A percentile compares a stretch with the other conserved stretches of the same genome.
These are phyloP conservation scores for Mycosphaerella arachidis DNA, from an alignment of 2,329 filamentous ascomycete species.

Conservation along the genomic window DNA sequence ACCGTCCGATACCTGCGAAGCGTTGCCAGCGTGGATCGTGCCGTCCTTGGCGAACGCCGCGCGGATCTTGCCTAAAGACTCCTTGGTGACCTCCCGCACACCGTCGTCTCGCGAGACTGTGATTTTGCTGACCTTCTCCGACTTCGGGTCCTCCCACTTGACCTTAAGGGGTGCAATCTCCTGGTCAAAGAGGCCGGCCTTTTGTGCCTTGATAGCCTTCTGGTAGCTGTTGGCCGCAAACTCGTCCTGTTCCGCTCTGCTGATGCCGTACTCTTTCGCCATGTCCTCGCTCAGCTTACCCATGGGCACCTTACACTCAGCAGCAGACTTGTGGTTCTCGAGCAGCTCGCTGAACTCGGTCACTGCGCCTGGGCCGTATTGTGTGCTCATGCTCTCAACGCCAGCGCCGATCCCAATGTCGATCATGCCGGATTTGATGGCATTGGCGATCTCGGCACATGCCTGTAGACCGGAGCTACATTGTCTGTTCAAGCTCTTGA, in stretches of 20 bases:
- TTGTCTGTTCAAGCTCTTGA: constrained; percentile 86
- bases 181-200: constrained; percentile 82
- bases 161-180: constrained; percentile 86
- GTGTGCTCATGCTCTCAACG: constrained; percentile 90
- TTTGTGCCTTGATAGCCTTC: constrained; percentile 81
- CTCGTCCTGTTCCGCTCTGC: constrained; percentile 73
- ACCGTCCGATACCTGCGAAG: constrained; percentile 91
- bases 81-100: constrained; percentile 75
- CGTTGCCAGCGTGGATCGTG: constrained; percentile 92
- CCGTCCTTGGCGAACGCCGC: constrained; percentile 89
- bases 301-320: constrained; percentile 98
- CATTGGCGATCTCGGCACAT: constrained; percentile 89
- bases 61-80: constrained; percentile 85
- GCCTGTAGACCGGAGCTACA: constrained; percentile 92
- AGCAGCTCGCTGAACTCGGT: constrained; percentile 89
- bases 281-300: constrained; percentile 89
- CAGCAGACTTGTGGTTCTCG: constrained; percentile 72
- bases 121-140: constrained; percentile 76
- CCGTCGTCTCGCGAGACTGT: constrained; percentile 84
- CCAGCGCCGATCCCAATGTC: constrained; percentile 90
- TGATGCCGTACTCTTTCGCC: constrained; percentile 77
- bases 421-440: constrained; percentile 87
- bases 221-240: constrained; percentile 92
- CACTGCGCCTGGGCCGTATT: constrained; percentile 87
- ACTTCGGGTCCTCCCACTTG: constrained; percentile 86